These are phyloP conservation scores for Pythium brachiatum DNA, from an alignment of 352 stramenopile genomes.

Conservation along the genomic window DNA sequence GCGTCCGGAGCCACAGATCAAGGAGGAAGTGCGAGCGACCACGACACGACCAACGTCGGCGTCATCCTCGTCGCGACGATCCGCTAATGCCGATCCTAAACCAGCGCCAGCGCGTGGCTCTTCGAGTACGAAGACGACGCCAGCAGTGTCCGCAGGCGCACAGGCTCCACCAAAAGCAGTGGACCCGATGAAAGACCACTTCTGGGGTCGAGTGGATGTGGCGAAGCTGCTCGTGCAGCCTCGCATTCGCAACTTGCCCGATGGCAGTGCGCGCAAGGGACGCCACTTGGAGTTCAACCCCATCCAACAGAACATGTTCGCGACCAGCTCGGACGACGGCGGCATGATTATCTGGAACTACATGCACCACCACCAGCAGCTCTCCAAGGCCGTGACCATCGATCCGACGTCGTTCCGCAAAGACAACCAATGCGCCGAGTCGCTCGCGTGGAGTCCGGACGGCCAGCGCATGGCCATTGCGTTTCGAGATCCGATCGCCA, in stretches of 20 bases:
- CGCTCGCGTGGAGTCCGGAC: constrained; percentile 73
- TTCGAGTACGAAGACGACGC: background rate
- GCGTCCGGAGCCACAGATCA: constrained; percentile 10
- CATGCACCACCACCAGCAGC: constrained; percentile 48
- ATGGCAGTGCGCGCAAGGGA: constrained; percentile 65
- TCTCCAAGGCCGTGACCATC: constrained; percentile 63
- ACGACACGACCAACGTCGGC: background rate
- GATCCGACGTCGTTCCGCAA: constrained; percentile 55
- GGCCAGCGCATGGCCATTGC: constrained; percentile 73
- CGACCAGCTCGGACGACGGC: constrained; percentile 75
- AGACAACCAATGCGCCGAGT: constrained; percentile 65
- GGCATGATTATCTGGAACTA: constrained; percentile 82
- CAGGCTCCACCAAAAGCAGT: constrained; percentile 23
- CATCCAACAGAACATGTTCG: constrained; percentile 66
- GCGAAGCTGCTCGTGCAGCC: constrained; percentile 72
- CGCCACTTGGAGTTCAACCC: constrained; percentile 79
- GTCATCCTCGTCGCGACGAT: constrained; percentile 2
- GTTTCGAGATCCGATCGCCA: constrained; percentile 65
- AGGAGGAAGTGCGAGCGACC: constrained; percentile 15
- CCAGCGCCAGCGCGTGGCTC: background rate
- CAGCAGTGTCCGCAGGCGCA: background rate
- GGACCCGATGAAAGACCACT: constrained; percentile 58
- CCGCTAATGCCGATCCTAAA: background rate
- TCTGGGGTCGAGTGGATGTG: constrained; percentile 64
- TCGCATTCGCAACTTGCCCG: constrained; percentile 53